Evolutionary conservation across 305 asterid species (phyloP), one percentile per base, ranked within the genome.

Genomic region (Solanum hybrid): DNA sequence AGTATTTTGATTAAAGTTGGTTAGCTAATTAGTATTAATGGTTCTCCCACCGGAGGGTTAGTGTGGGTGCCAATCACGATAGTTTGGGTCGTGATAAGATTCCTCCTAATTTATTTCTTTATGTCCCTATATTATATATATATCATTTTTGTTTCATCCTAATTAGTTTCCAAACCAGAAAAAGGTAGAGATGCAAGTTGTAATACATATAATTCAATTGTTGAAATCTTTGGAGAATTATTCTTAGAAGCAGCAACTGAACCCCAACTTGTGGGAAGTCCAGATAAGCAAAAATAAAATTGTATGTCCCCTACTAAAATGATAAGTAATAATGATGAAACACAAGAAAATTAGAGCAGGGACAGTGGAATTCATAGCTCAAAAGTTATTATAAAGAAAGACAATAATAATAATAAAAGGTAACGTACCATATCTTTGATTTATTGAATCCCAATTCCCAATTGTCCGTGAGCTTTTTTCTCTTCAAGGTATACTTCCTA

Each of bases 211-310:
- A 32, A 80, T 22, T 80, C 12, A 80, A 11, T 8, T 26, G 26
- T 82, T 42, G 87, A 40, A 82, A 82, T 82, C 38, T 82, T 2
- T 82, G 72, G 38, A 42, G n/a, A 31, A 38, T 27, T 27, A 80
- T 81, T 29, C 37, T 82, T 81, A 42, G 42, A 40, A 82, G 38
- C 27, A 15, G 87, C 27, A 17, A 42, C 10, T 10, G 29, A 78
- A 36, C 87, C 87, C 87, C 87, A 82, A 45, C 40, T 82, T 82
- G 87, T 82, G 87, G 87, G 73, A 82, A 17, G 87, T 82, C 19
- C 37, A 82, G 38, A 5, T 82, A 27, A 82, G 87, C 72, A 82
- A 40, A 76, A 34, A 77, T 32, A 34, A 76, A 24, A 38, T 80
- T 80, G 35, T 38, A 42, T 24, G 35, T 7, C 36, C 66, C 66